These are phyloP conservation scores for Cymbopogon flexuosus DNA, from an alignment of 202 grass and related monocot species.

Conservation along the genomic window DNA sequence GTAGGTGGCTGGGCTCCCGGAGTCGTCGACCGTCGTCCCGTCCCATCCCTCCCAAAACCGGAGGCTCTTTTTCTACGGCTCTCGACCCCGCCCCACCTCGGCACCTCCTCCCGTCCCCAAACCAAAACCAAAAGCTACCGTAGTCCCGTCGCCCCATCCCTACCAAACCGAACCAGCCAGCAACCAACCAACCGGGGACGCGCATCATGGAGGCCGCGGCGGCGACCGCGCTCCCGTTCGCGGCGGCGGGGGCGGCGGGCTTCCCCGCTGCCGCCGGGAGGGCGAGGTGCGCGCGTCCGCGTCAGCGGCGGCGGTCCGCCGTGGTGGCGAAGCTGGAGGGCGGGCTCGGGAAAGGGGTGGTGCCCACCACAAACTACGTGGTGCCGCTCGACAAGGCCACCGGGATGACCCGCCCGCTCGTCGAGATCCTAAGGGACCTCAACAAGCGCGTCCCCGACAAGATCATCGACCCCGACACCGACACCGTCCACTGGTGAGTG, in stretches of 20 bases:
- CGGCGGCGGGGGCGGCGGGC: neutral
- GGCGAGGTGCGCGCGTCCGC: conserved; percentile 30
- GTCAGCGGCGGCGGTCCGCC: neutral
- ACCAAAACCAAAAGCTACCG: neutral
- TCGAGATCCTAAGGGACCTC: conserved; percentile 97
- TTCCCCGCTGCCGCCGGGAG: neutral
- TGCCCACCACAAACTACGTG: conserved; percentile 91
- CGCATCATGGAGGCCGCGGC: conserved; percentile 34
- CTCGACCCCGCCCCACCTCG: neutral
- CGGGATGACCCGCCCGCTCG: conserved; percentile 70
- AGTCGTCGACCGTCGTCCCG: neutral
- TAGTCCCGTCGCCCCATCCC: neutral
- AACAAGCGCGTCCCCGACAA: conserved; percentile 98
- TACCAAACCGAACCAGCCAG: neutral
- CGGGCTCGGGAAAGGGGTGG: conserved; percentile 44
- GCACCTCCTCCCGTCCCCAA: neutral
- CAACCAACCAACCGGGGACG: neutral
- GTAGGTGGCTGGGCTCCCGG: conserved; percentile 10
- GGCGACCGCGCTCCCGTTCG: conserved; percentile 9
- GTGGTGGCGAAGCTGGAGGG: conserved; percentile 47
- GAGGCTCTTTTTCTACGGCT: neutral
- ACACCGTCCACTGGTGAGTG: conserved; percentile 73
- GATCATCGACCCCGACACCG: conserved; percentile 67
- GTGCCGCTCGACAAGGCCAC: conserved; percentile 77
- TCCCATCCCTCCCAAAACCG: neutral